phyloP scores from a whole-genome alignment of 2,329 filamentous ascomycete genomes.

The Boeremia exigua region DNA sequence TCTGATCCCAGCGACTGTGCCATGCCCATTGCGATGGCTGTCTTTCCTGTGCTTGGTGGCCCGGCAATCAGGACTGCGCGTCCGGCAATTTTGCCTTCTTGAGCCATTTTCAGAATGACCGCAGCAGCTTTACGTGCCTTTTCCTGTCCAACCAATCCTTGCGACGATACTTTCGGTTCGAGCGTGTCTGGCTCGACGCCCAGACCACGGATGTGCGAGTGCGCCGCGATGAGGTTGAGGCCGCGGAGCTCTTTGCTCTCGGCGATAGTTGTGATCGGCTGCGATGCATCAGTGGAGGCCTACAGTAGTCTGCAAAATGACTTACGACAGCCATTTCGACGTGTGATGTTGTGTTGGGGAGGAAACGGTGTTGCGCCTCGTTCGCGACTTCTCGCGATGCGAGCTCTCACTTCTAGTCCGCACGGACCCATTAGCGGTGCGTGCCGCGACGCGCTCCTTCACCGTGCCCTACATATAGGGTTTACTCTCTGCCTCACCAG shows the following conservation, averaged over 20 bases:
- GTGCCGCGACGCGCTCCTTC: constrained; percentile 6
- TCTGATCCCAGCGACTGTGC: constrained; percentile 92
- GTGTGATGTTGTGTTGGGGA: constrained; percentile 5
- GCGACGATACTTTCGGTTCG: constrained; percentile 82
- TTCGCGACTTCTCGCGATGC: constrained; percentile 11
- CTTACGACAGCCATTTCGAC: constrained; percentile 44
- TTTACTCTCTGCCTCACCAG: neutral
- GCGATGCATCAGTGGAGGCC: constrained; percentile 20
- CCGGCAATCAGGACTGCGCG: constrained; percentile 93
- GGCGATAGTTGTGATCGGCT: constrained; percentile 78
- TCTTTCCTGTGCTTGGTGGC: constrained; percentile 96
- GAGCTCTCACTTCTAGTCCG: constrained; percentile 12
- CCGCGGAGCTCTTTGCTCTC: constrained; percentile 96
- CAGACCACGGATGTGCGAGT: constrained; percentile 96
- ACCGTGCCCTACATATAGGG: constrained; percentile 1
- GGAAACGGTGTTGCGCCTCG: constrained; percentile 8
- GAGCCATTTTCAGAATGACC: constrained; percentile 97
- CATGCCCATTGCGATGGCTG: constrained; percentile 98
- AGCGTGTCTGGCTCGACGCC: constrained; percentile 92
- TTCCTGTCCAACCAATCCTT: constrained; percentile 94
- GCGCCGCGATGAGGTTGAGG: constrained; percentile 95
- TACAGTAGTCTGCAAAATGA: neutral
- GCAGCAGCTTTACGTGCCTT: constrained; percentile 96
- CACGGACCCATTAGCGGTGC: neutral
- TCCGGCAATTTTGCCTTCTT: constrained; percentile 97